phyloP scores from a whole-genome alignment of 306 rosid species.

The Trifolium fragiferum region DNA sequence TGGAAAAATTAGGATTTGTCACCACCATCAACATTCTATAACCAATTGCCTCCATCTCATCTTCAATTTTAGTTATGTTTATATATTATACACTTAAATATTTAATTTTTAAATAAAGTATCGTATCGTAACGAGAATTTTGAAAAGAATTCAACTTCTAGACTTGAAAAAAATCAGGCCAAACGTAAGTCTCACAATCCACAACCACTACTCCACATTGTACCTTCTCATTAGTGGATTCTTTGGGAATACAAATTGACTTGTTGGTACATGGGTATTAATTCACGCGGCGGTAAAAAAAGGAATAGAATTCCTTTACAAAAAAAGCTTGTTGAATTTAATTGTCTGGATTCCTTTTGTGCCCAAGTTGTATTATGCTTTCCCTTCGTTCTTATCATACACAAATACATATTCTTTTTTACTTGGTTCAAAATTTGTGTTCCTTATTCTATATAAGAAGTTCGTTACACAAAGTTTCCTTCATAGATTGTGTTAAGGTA shows the following conservation, averaged over 20 bases:
- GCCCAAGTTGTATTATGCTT: conserved; percentile 28
- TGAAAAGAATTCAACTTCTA: too few species aligned
- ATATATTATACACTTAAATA: too few species aligned
- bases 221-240: too few species aligned
- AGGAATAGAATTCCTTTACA: conserved; percentile 14
- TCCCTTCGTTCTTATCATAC: conserved; percentile 1
- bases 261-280: not conserved
- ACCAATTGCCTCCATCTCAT: too few species aligned
- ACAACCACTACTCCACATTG: too few species aligned
- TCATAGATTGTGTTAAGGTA: not conserved
- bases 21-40: too few species aligned
- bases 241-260: not conserved
- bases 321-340: conserved; percentile 26
- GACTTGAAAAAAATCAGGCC: too few species aligned
- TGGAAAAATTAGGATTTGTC: too few species aligned
- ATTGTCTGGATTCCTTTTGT: conserved; percentile 15
- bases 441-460: not conserved
- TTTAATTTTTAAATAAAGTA: too few species aligned
- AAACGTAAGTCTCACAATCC: too few species aligned
- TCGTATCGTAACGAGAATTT: too few species aligned
- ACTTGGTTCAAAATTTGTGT: not conserved
- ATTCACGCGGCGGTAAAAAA: conserved; percentile 7
- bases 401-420: conserved; percentile 23
- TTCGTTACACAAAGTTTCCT: not conserved
- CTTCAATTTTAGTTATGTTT: too few species aligned